Conservation (phyloP, 2,329 filamentous ascomycete genomes). For the Daldinia eschscholtzii region DNA sequence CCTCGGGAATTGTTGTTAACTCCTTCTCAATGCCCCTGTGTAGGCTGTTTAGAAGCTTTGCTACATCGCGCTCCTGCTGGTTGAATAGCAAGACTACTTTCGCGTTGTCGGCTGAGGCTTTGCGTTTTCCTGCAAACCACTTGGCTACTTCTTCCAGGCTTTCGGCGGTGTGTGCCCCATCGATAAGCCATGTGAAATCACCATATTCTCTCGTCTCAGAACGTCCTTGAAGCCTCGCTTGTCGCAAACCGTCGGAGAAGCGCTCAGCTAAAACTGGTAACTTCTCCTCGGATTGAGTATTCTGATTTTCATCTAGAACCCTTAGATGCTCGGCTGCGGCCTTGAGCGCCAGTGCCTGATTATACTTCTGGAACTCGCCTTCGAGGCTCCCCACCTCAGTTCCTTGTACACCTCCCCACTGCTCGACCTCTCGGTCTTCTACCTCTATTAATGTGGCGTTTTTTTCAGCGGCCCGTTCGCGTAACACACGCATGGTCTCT, state of each 20-base stretch:
- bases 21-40: constrained; percentile 65
- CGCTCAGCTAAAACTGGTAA: constrained; percentile 59
- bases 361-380: constrained; percentile 68
- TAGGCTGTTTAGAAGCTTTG: constrained; percentile 72
- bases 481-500: constrained; percentile 62
- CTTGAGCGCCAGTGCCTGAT: constrained; percentile 68
- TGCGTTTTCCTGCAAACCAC: constrained; percentile 75
- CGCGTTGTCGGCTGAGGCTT: constrained; percentile 39
- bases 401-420: constrained; percentile 57
- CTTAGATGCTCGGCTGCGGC: constrained; percentile 70
- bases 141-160: constrained; percentile 80
- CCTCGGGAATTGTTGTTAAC: constrained; percentile 54
- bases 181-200: constrained; percentile 80
- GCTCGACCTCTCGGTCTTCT: constrained; percentile 54
- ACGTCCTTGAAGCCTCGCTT: constrained; percentile 78
- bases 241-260: constrained; percentile 74
- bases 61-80: constrained; percentile 86
- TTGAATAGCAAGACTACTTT: constrained; percentile 83
- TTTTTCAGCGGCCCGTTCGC: constrained; percentile 70
- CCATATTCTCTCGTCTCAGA: constrained; percentile 74
- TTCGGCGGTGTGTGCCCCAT: constrained; percentile 89
- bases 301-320: constrained; percentile 37
- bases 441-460: constrained; percentile 60
- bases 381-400: constrained; percentile 56
- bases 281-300: constrained; percentile 30